Base-by-base conservation (phyloP, 371 early-diverging fungal genomes). In the Syncephalastrum sp. region DNA sequence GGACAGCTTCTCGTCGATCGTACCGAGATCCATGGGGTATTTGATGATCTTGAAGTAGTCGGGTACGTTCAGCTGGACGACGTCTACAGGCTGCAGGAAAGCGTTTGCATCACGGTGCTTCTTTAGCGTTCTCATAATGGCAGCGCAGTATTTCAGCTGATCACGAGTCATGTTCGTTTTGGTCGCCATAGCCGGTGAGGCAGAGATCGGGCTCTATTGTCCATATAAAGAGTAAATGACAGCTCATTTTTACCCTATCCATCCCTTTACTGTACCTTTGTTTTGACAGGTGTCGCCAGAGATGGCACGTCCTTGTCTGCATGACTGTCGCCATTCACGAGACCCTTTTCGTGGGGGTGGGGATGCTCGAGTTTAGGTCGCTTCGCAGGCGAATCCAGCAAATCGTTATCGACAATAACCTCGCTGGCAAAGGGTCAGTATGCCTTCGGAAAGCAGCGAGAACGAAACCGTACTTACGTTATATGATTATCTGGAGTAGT, bases 11-110 rank as follows among this genome's bases (percentile, higher is more conserved):
- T 75, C 74, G 59, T 91, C 91, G 19, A 97, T 88, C 0, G 99
- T 99, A 7, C 89, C 85, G 5, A 99, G 70, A 63, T 99, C 99
- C 98, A 99, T 99, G 0, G 99, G 99, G 23, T 82, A 60, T 67
- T 91, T 94, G 69, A 99, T 86, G 62, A 91, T 83, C 12, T 85
- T 82, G 25, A 86, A 88, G 72, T 99, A 99, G 64, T 93, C 95
- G 4, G 98, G 99, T 27, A 99, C 89, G 47, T 85, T 85, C 19
- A 96, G 79, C 33, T 82, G 83, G 24, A 94, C 76, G 33, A 93
- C 90, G 71, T 99, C 98, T 3, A 99, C 99, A 3, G 99, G 99
- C 46, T 83, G 75, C 21, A 93, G 70, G 63, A 98, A 98, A 2
- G 92, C 90, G 21, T 74, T 72, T 16, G 91, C 84, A 59, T 85